phyloP scores from a whole-genome alignment of 345 rosid species.

The Mallotus nudiflorus region DNA sequence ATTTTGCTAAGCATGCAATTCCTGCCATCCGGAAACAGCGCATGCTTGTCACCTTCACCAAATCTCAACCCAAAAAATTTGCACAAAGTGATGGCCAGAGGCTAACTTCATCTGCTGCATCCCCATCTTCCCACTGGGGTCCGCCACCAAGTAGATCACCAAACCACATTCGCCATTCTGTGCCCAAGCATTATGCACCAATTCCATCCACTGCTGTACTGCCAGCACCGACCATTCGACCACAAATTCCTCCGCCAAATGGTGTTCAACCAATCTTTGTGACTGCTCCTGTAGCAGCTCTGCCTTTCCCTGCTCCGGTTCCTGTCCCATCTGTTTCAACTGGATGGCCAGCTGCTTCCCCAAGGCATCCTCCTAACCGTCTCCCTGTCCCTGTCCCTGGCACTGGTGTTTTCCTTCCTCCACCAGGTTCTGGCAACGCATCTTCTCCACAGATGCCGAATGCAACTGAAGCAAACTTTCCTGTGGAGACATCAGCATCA shows the following conservation, averaged over 20 bases:
- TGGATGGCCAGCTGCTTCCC: conserved; percentile 64
- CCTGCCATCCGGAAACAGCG: conserved; percentile 63
- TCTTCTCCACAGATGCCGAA: conserved; percentile 35
- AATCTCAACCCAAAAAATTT: conserved; percentile 55
- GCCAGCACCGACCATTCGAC: conserved; percentile 51
- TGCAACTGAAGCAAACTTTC: conserved; percentile 23
- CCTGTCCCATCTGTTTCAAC: conserved; percentile 57
- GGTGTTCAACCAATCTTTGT: conserved; percentile 54
- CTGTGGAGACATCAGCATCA: conserved; percentile 22
- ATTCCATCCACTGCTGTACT: conserved; percentile 46
- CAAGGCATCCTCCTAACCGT: conserved; percentile 63
- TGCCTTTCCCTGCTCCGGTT: conserved; percentile 60
- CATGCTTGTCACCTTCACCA: conserved; percentile 71
- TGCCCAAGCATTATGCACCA: conserved; percentile 56
- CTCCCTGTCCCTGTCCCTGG: conserved; percentile 59
- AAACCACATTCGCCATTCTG: conserved; percentile 49
- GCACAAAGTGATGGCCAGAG: conserved; percentile 37
- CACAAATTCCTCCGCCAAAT: conserved; percentile 57
- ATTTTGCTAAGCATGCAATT: conserved; percentile 76
- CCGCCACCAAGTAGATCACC: conserved; percentile 56
- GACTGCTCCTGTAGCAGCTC: conserved; percentile 47
- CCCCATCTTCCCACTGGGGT: conserved; percentile 57
- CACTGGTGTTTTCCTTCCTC: conserved; percentile 97
- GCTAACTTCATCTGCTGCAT: conserved; percentile 29
- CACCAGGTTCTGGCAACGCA: conserved; percentile 48